Base-by-base conservation (phyloP, 129 eudicot species). In the Calendula officinalis region DNA sequence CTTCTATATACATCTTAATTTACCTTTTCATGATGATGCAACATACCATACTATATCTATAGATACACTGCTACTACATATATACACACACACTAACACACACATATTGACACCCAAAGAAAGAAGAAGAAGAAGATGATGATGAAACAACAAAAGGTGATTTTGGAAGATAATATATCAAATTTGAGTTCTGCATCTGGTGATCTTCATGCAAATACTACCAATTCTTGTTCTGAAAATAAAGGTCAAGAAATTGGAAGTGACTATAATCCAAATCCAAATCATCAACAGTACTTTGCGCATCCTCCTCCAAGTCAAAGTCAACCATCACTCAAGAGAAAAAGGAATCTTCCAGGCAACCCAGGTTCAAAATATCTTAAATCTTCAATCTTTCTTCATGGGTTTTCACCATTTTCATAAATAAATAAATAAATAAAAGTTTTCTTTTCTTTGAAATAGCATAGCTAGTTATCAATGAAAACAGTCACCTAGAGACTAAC, bases 291-390 rank as follows among this genome's bases (percentile, higher is more conserved):
- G 37, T 59, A 73, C 68, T 72, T 73, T 68, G 68, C 75, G 14
- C 73, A 66, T 30, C 72, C 77, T 30, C 68, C 75, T 41, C 73
- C 70, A 17, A 57, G 45, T 76, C 85, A 76, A 69, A 67, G 68
- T 81, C 86, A 69, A 68, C 86, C 80, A 10, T 69, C 67, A 44
- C 56, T 47, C 64, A 86, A 86, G 86, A 86, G 56, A 68, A 86
- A 79, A 67, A 79, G 94, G 79, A 86, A 64, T 57, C 88, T 82
- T 66, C 94, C 94, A 45, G 94, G 94, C 73, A 78, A 86, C 66
- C 94, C 94, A 82, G 94, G 94, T 85, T 40, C 57, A 30, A 57
- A 30, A 57, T 74, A 61, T 47, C 60, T 52, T 27, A 30, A 50
- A 71, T 35, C 62, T 45, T 70, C 10, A 38, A 44, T 52, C 52